Evolutionary conservation across 495 filamentous ascomycete genomes (phyloP).

Genomic region (Aspergillus cavernicola): DNA sequence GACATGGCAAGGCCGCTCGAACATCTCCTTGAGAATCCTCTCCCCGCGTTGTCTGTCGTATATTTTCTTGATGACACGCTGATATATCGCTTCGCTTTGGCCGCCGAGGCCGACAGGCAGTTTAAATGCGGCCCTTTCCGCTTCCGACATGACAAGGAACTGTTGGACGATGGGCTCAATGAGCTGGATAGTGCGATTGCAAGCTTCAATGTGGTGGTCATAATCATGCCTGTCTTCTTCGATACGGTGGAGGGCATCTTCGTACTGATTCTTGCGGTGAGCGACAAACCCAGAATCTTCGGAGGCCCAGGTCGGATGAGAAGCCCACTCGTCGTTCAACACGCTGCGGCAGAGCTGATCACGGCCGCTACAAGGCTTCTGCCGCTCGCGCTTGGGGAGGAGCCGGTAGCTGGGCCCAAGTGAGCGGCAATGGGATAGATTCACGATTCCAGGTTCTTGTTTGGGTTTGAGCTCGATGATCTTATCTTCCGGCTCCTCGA

Average conservation of each 20-base stretch:
- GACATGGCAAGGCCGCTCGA: constrained; percentile 73
- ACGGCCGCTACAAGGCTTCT: constrained; percentile 84
- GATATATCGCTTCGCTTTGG: constrained; percentile 92
- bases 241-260: constrained; percentile 90
- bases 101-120: constrained; percentile 83
- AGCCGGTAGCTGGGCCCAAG: constrained; percentile 92
- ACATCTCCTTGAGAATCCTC: constrained; percentile 77
- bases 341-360: constrained; percentile 90
- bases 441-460: constrained; percentile 69
- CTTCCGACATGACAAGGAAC: constrained; percentile 67
- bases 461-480: constrained; percentile 74
- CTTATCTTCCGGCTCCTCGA: constrained; percentile 65
- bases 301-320: constrained; percentile 97
- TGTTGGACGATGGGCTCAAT: constrained; percentile 91
- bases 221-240: constrained; percentile 99
- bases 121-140: constrained; percentile 67
- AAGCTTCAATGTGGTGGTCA: constrained; percentile 95
- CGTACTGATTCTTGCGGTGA: constrained; percentile 90
- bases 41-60: constrained; percentile 82
- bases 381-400: constrained; percentile 80
- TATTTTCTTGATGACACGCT: constrained; percentile 97
- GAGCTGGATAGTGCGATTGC: constrained; percentile 86
- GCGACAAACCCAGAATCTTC: constrained; percentile 98
- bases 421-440: constrained; percentile 87
- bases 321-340: constrained; percentile 97